Percentiles rank a stretch among this genome's conserved stretches.
These are phyloP conservation scores for Heliamphora exappendiculata DNA, from an alignment of 148 eudicot genomes.

Conservation along the genomic window DNA sequence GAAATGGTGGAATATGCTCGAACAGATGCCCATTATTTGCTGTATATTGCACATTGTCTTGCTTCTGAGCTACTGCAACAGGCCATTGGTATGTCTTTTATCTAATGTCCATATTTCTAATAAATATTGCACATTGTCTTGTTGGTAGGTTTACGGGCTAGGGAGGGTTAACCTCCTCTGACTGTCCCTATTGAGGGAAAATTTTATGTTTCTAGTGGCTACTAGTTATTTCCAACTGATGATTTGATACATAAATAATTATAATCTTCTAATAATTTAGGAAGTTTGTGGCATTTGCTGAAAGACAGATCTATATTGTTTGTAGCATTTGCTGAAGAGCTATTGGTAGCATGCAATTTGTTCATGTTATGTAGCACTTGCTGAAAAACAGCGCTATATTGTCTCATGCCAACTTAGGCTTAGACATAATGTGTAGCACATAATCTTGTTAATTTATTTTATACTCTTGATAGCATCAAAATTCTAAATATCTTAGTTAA, in stretches of 20 bases:
- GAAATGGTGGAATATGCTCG: constrained; percentile 88
- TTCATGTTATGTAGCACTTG: background rate
- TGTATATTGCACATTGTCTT: constrained; percentile 71
- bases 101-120: background rate
- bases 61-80: constrained; percentile 58
- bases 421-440: background rate
- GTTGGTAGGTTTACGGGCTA: background rate
- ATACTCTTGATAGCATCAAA: constrained; percentile 7
- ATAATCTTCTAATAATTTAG: background rate
- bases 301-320: too few species aligned
- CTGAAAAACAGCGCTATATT: background rate
- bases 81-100: constrained; percentile 33
- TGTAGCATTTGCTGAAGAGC: too few species aligned
- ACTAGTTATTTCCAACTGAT: too few species aligned
- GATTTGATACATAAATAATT: background rate
- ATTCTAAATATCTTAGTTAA: constrained; percentile 33
- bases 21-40: constrained; percentile 84
- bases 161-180: background rate
- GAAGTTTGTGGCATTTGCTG: too few species aligned
- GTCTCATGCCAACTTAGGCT: background rate
- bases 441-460: constrained; percentile 7
- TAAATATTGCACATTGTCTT: background rate
- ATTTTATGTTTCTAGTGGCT: background rate
- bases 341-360: background rate
- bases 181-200: background rate